A percentile compares a stretch with the other conserved stretches of the same genome.
Conservation (phyloP, 2,329 filamentous ascomycete genomes). For the Ceratocystis albifundus region DNA sequence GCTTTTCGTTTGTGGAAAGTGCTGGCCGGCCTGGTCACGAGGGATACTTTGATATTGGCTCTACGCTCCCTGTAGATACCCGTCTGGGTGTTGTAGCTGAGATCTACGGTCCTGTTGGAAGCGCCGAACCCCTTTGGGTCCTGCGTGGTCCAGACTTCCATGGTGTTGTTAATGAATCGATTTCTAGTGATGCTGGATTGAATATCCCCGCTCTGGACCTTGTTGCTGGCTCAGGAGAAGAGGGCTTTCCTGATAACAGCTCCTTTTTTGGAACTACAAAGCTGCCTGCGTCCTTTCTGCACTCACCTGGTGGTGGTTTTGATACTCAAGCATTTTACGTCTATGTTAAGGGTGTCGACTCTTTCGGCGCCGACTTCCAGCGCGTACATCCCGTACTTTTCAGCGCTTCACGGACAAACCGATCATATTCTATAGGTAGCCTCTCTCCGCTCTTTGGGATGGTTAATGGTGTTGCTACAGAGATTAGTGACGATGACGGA, state of each 20-base stretch:
- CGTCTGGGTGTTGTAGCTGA: conserved; percentile 19
- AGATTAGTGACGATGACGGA: background rate
- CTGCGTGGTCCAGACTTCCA: conserved; percentile 16
- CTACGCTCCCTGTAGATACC: conserved; percentile 11
- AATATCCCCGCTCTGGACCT: conserved; percentile 8
- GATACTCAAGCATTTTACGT: conserved; percentile 16
- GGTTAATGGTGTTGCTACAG: conserved; percentile 7
- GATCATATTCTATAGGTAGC: conserved; percentile 14
- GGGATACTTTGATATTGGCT: conserved; percentile 23
- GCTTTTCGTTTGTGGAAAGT: conserved; percentile 22
- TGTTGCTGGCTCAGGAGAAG: conserved; percentile 14
- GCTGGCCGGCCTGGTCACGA: conserved; percentile 22
- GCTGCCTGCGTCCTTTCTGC: conserved; percentile 4
- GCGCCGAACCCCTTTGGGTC: conserved; percentile 17
- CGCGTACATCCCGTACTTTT: conserved; percentile 20
- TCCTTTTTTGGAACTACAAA: conserved; percentile 17
- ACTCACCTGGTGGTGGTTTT: background rate
- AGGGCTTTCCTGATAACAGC: conserved; percentile 13
- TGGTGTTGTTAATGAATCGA: conserved; percentile 11
- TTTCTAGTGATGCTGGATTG: background rate
- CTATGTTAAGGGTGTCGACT: conserved; percentile 20
- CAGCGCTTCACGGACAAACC: background rate
- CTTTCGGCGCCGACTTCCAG: conserved; percentile 15
- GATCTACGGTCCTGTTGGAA: conserved; percentile 20
- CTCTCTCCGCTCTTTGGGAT: conserved; percentile 15